Evolutionary conservation across 2,329 filamentous ascomycete genomes (phyloP), one percentile per base, ranked within the genome.

Genomic region (Aspergillus fumigatiaffinis): DNA sequence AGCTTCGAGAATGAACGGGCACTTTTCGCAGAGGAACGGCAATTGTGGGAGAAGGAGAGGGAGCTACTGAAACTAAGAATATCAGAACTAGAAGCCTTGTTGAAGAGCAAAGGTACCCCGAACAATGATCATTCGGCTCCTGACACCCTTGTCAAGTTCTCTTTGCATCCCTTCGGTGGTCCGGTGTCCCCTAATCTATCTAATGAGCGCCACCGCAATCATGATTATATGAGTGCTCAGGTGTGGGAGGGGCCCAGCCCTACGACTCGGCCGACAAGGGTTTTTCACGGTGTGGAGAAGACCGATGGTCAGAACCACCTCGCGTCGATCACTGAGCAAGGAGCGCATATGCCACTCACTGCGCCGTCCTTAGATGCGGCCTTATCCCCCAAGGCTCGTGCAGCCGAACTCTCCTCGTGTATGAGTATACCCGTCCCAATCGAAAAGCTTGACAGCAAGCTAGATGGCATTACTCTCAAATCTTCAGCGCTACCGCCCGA

Each of bases 401-500:
- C 71, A 23, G 65, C 63, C 29, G 76, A 77, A 51, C 65, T 64
- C 8, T 57, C 65, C 10, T 54, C 64, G 12, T 64, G 63, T 56
- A 60, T 71, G 51, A 70, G 73, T 35, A 66, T 78, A 8, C 71
- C 76, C 2, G 74, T 80, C 52, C 77, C 77, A 3, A 76, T 79
- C 55, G 76, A 79, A 61, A 73, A 76, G 60, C 68, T 80, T 38
- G 77, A 80, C 61, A 77, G 72, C 52, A 73, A 68, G 29, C 68
- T 80, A 1, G 77, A 80, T 57, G 77, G 77, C 5, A 80, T 80
- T 56, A 79, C 73, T 5, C 69, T 79, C 51, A 79, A 79, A 55
- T 78, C 77, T 3, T 74, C 75, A 21, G 76, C 72, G 3, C 63
- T 79, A 42, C 74, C 73, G 26, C 76, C 76, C 4, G 73, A 73